These are phyloP conservation scores for Beauveria sp. DNA, from an alignment of 2,329 filamentous ascomycete species.

Conservation along the genomic window DNA sequence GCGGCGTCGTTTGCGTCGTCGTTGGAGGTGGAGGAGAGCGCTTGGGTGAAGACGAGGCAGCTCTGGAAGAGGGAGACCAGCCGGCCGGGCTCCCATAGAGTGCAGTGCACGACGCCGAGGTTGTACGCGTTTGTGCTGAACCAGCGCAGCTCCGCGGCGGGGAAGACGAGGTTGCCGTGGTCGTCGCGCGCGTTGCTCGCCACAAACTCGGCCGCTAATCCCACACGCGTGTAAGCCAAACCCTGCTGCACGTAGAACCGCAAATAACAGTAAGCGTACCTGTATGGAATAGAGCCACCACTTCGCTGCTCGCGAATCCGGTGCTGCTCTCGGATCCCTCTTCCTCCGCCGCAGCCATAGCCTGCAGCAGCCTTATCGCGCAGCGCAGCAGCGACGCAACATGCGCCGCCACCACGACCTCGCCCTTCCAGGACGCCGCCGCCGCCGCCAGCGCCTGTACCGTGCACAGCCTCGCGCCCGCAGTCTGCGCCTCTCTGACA, in stretches of 20 bases:
- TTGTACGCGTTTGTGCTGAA: constrained; percentile 80
- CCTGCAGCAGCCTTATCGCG: constrained; percentile 42
- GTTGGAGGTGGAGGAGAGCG: constrained; percentile 41
- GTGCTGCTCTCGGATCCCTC: background rate
- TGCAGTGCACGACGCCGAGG: constrained; percentile 54
- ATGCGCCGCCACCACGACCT: constrained; percentile 19
- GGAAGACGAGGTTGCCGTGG: constrained; percentile 45
- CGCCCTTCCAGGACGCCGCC: constrained; percentile 17
- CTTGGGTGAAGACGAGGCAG: constrained; percentile 44
- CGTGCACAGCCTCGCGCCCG: constrained; percentile 53
- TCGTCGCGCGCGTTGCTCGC: constrained; percentile 18
- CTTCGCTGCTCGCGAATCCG: background rate
- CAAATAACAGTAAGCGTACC: background rate
- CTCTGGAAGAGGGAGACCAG: constrained; percentile 49
- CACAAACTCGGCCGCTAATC: background rate
- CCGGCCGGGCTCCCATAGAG: constrained; percentile 43
- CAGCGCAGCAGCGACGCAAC: constrained; percentile 37
- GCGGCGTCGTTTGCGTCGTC: constrained; percentile 22
- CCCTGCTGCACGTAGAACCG: too few species aligned
- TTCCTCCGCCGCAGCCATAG: constrained; percentile 29
- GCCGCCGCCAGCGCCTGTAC: constrained; percentile 28
- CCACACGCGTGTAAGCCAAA: background rate
- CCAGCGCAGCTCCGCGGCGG: constrained; percentile 65
- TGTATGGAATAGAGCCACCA: background rate
- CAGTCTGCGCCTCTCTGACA: constrained; percentile 64